phyloP scores from a whole-genome alignment of 768 basidiomycete species.

The Candolleomyces aberdarensis region DNA sequence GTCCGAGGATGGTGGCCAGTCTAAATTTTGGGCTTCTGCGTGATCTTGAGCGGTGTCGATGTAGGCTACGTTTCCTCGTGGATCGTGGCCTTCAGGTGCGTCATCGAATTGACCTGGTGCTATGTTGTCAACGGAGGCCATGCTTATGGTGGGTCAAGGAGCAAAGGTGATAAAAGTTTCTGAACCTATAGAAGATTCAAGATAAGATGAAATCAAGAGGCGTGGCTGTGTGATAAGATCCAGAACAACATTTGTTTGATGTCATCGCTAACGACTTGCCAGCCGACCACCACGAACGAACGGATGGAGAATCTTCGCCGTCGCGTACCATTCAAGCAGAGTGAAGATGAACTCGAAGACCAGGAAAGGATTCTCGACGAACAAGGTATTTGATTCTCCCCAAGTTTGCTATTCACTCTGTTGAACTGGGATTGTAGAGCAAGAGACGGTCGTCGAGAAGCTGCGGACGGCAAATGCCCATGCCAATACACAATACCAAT shows the following conservation, averaged over 20 bases:
- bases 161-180: neutral
- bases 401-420: neutral
- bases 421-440: conserved; percentile 39
- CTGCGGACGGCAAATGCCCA: conserved; percentile 43
- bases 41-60: conserved; percentile 41
- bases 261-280: neutral
- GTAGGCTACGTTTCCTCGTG: conserved; percentile 22
- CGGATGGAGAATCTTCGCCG: conserved; percentile 38
- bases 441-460: conserved; percentile 52
- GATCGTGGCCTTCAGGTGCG: conserved; percentile 34
- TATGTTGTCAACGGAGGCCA: conserved; percentile 28
- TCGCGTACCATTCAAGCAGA: conserved; percentile 42
- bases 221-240: conserved; percentile 1
- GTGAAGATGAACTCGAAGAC: conserved; percentile 26
- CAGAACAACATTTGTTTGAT: too few relatives aligned
- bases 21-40: conserved; percentile 32
- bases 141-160: conserved; percentile 7
- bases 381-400: conserved; percentile 36
- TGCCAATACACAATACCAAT: conserved; percentile 39
- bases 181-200: neutral
- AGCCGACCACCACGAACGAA: neutral
- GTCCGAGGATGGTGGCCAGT: conserved; percentile 20
- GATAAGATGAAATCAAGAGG: neutral
- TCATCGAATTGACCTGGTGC: conserved; percentile 64
- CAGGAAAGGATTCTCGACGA: conserved; percentile 45